Evolutionary conservation across 805 yeast species (phyloP).

Genomic region (Starmerella gropengiesseri): DNA sequence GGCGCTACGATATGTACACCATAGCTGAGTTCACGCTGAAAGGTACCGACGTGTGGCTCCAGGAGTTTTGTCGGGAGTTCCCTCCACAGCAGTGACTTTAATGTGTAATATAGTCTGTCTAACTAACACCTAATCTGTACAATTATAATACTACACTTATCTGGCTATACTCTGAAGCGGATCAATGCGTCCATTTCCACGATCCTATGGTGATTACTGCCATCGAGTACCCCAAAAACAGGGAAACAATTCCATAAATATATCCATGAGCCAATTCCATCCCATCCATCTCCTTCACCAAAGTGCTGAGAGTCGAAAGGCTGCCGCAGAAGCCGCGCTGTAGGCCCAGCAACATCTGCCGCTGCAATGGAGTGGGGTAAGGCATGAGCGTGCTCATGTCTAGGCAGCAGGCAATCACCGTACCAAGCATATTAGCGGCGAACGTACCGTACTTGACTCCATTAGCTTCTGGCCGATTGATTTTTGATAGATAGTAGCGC

Average conservation of each 20-base stretch:
- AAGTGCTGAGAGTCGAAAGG: constrained; percentile 66
- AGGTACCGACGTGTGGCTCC: too few species aligned
- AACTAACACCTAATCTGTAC: too few species aligned
- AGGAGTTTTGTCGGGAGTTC: too few species aligned
- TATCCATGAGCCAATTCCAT: constrained; percentile 34
- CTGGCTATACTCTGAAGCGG: background rate
- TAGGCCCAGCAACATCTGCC: constrained; percentile 39
- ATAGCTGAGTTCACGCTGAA: too few species aligned
- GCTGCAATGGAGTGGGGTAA: constrained; percentile 32
- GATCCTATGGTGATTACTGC: constrained; percentile 57
- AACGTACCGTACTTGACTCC: constrained; percentile 43
- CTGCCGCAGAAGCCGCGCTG: constrained; percentile 61
- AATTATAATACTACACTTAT: too few species aligned
- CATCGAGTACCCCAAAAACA: constrained; percentile 39
- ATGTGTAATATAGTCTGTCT: too few species aligned
- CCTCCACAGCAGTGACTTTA: too few species aligned
- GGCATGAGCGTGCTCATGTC: constrained; percentile 38
- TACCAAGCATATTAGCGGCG: constrained; percentile 39
- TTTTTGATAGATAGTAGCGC: constrained; percentile 45
- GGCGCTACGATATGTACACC: too few species aligned
- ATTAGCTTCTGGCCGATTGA: constrained; percentile 32
- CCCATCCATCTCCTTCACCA: constrained; percentile 51
- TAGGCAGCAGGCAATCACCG: constrained; percentile 36
- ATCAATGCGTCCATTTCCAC: constrained; percentile 48
- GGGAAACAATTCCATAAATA: constrained; percentile 41